Evolutionary conservation across 257 asterid genomes (phyloP).

Genomic region (Leonotis leonurus): DNA sequence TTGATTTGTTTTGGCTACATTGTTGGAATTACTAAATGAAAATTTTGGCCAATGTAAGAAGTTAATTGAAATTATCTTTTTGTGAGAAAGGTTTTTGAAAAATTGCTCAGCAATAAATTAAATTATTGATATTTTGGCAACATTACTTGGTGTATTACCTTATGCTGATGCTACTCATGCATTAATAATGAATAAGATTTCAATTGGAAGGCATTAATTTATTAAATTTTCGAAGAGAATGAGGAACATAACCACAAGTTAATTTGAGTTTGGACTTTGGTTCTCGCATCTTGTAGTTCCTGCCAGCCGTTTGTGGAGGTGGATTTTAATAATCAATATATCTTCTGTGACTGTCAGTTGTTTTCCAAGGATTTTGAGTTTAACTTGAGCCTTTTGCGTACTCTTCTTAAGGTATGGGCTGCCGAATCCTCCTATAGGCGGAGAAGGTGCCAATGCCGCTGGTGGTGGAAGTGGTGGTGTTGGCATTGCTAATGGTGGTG

Average conservation of each 20-base stretch:
- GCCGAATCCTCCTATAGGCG: constrained; percentile 21
- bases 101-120: too few species aligned
- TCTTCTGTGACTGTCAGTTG: background rate
- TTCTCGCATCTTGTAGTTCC: background rate
- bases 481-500: constrained; percentile 4
- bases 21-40: too few species aligned
- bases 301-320: background rate
- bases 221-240: too few species aligned
- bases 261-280: constrained; percentile 6
- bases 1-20: too few species aligned
- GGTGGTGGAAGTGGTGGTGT: constrained; percentile 10
- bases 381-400: constrained; percentile 1
- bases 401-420: constrained; percentile 29
- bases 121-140: too few species aligned
- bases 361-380: constrained; percentile 2
- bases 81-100: too few species aligned
- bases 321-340: background rate
- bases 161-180: too few species aligned
- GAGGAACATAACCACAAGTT: background rate
- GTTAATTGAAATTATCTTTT: too few species aligned
- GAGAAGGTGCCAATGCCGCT: background rate
- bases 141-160: too few species aligned
- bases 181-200: too few species aligned
- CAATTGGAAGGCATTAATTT: too few species aligned
- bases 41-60: too few species aligned